These are phyloP conservation scores for Bipolaris oryzae DNA, from an alignment of 2,329 filamentous ascomycete species.

Conservation along the genomic window DNA sequence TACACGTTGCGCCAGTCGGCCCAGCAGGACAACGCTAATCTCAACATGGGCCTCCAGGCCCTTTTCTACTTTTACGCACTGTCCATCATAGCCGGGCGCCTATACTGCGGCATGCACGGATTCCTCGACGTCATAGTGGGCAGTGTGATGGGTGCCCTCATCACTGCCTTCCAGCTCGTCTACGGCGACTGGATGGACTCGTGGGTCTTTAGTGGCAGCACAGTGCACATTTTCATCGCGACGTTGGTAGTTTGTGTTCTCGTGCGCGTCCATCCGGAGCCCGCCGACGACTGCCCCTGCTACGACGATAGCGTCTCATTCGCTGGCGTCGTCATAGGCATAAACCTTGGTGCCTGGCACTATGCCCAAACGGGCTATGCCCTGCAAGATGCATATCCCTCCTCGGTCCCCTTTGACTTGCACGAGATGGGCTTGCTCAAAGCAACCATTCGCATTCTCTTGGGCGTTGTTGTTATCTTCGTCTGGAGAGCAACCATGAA, in stretches of 20 bases:
- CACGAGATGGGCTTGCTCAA: conserved; percentile 68
- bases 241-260: conserved; percentile 72
- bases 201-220: conserved; percentile 64
- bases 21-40: conserved; percentile 64
- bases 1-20: conserved; percentile 70
- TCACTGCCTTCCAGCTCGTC: conserved; percentile 62
- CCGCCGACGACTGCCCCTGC: conserved; percentile 94
- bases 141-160: conserved; percentile 72
- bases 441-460: conserved; percentile 69
- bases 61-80: conserved; percentile 82
- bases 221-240: conserved; percentile 68
- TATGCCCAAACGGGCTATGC: conserved; percentile 66
- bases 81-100: conserved; percentile 86
- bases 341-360: conserved; percentile 84
- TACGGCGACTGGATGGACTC: conserved; percentile 68
- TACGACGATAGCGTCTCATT: conserved; percentile 97
- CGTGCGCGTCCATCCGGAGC: conserved; percentile 90
- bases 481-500: conserved; percentile 91
- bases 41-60: conserved; percentile 67
- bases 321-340: conserved; percentile 84
- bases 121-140: conserved; percentile 90
- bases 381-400: conserved; percentile 60
- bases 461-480: conserved; percentile 85
- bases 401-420: conserved; percentile 69
- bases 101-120: conserved; percentile 99